Evolutionary conservation across 495 filamentous ascomycete species (phyloP).

Genomic region (Elasticomyces elasticus): DNA sequence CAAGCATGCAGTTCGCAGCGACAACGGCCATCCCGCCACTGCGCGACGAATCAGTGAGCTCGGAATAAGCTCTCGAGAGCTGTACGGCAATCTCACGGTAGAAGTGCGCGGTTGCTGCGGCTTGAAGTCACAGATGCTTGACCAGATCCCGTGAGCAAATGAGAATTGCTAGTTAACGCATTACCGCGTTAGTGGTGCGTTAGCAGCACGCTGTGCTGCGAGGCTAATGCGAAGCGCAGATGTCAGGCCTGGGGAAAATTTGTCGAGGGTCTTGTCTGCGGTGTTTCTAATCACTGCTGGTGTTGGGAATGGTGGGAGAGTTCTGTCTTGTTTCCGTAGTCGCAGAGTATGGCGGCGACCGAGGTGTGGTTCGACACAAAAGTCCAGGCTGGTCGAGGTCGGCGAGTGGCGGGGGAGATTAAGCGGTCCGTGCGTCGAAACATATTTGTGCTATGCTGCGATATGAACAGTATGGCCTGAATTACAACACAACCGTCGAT

Average conservation of each 20-base stretch:
- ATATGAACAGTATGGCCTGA: too few relatives aligned
- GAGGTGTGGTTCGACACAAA: too few relatives aligned
- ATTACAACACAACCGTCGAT: too few relatives aligned
- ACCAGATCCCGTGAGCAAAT: not conserved
- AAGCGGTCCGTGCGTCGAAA: too few relatives aligned
- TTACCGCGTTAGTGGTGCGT: not conserved
- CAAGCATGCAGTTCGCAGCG: not conserved
- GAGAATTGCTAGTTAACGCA: not conserved
- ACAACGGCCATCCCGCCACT: not conserved
- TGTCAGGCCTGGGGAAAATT: not conserved
- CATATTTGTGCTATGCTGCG: too few relatives aligned
- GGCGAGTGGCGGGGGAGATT: too few relatives aligned
- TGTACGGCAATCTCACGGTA: constrained; percentile 13
- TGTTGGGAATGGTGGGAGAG: too few relatives aligned
- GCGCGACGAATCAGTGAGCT: constrained; percentile 1
- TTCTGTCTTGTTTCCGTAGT: too few relatives aligned
- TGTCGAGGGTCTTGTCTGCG: constrained; percentile 4
- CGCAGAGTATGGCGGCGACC: too few relatives aligned
- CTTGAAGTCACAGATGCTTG: constrained; percentile 2
- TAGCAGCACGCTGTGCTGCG: not conserved
- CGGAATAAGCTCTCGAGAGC: constrained; percentile 8
- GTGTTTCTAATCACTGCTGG: too few relatives aligned
- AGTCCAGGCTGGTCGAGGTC: too few relatives aligned
- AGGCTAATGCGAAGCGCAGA: constrained; percentile 8
- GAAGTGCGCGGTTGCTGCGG: constrained; percentile 9